Conservation (phyloP, 441 rosid species). For the Melastoma candidum region DNA sequence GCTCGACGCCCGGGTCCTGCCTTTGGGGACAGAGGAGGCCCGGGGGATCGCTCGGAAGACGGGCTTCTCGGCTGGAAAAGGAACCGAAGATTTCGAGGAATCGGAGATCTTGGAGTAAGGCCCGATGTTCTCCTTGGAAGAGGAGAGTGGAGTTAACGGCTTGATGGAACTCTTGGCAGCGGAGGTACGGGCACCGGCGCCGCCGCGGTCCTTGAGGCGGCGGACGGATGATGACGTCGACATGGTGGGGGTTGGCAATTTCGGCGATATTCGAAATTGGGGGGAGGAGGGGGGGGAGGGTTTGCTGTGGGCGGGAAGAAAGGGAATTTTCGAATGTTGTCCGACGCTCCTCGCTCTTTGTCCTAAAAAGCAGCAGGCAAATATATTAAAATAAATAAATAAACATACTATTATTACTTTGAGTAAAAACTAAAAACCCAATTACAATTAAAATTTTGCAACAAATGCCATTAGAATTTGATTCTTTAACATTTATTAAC, state of each 20-base stretch:
- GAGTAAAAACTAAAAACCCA: too few relatives aligned
- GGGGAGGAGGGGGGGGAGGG: background rate
- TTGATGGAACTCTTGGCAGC: slow-evolving; percentile 27
- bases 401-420: too few relatives aligned
- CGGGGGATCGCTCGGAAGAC: slow-evolving; percentile 43
- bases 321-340: background rate
- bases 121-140: slow-evolving; percentile 32
- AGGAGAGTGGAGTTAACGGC: slow-evolving; percentile 35
- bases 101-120: slow-evolving; percentile 2
- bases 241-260: background rate
- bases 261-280: background rate
- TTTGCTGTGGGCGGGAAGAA: background rate
- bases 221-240: slow-evolving; percentile 58
- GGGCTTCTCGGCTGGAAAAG: slow-evolving; percentile 38
- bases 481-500: too few relatives aligned
- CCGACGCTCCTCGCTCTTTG: too few relatives aligned
- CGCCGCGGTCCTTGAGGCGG: slow-evolving; percentile 44
- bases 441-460: too few relatives aligned
- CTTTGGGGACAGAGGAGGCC: slow-evolving; percentile 59
- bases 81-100: too few relatives aligned
- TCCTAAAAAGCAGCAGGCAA: too few relatives aligned
- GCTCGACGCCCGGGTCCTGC: slow-evolving; percentile 38
- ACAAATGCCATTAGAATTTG: too few relatives aligned
- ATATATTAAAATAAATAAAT: too few relatives aligned
- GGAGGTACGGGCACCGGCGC: slow-evolving; percentile 23